Evolutionary conservation across 23 red algal species (phyloP).

Genomic region (Cyanidiococcus yangmingshanensis): DNA sequence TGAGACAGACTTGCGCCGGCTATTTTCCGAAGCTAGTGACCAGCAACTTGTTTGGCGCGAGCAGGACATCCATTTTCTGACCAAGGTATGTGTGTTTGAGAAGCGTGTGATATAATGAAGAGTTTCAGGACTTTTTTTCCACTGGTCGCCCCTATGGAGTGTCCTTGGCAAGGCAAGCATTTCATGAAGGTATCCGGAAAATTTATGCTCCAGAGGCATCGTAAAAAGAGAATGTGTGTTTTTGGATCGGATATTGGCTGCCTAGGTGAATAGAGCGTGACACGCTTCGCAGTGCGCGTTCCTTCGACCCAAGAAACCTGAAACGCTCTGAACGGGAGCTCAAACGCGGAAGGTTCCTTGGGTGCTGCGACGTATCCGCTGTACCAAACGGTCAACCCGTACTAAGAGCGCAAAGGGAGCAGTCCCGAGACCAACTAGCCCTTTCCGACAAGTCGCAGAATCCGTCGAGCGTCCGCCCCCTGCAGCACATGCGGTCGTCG

Average conservation of each 20-base stretch:
- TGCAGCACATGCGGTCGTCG: not conserved
- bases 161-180: too few relatives aligned
- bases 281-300: too few relatives aligned
- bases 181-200: too few relatives aligned
- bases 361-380: too few relatives aligned
- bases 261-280: not conserved
- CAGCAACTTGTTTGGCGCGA: not conserved
- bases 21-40: constrained; percentile 17
- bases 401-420: not conserved
- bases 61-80: not conserved
- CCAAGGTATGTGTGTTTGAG: constrained; percentile 15
- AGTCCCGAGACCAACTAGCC: not conserved
- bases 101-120: too few relatives aligned
- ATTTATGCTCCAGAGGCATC: too few relatives aligned
- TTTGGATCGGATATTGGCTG: not conserved
- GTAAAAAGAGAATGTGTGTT: too few relatives aligned
- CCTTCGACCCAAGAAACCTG: too few relatives aligned
- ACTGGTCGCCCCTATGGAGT: too few relatives aligned
- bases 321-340: too few relatives aligned
- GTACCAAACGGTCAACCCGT: not conserved
- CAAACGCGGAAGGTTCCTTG: too few relatives aligned
- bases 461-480: not conserved
- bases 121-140: too few relatives aligned
- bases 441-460: not conserved
- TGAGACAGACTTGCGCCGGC: constrained; percentile 28